Conservation (phyloP, 495 filamentous ascomycete species). For the Penicillium silybi region DNA sequence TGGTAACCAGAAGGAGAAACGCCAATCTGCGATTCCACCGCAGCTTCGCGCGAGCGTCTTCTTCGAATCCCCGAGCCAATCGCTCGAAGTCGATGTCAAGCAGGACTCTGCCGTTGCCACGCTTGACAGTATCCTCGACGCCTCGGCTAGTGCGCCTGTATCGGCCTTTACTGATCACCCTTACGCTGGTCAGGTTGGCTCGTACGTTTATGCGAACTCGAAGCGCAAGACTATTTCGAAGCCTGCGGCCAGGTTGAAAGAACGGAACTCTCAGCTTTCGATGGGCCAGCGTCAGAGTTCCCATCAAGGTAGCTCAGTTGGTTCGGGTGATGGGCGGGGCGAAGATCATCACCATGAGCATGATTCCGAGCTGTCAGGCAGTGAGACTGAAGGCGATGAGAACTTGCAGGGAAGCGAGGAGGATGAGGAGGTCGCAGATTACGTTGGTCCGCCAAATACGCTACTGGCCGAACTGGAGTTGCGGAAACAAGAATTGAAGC, state of each 20-base stretch:
- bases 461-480: conserved; percentile 88
- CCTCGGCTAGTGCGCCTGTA: conserved; percentile 89
- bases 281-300: conserved; percentile 20
- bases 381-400: conserved; percentile 20
- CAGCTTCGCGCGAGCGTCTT: conserved; percentile 88
- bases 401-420: conserved; percentile 26
- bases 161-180: conserved; percentile 93
- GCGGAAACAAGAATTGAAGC: conserved; percentile 78
- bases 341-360: conserved; percentile 18
- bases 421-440: conserved; percentile 43
- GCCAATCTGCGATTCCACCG: conserved; percentile 59
- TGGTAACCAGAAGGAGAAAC: conserved; percentile 25
- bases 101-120: conserved; percentile 81
- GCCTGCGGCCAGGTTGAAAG: conserved; percentile 16
- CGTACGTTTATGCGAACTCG: conserved; percentile 57
- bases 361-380: conserved; percentile 11
- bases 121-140: conserved; percentile 88
- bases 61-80: conserved; percentile 67
- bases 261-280: conserved; percentile 18
- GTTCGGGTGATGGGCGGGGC: conserved; percentile 3
- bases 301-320: conserved; percentile 5
- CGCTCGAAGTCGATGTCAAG: conserved; percentile 65
- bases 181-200: conserved; percentile 67
- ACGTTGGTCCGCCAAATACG: conserved; percentile 74
- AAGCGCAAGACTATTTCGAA: conserved; percentile 28